A percentile compares a stretch with the other conserved stretches of the same genome.
Evolutionary conservation across 768 basidiomycete species (phyloP).

Genomic region (Lactarius deliciosus): DNA sequence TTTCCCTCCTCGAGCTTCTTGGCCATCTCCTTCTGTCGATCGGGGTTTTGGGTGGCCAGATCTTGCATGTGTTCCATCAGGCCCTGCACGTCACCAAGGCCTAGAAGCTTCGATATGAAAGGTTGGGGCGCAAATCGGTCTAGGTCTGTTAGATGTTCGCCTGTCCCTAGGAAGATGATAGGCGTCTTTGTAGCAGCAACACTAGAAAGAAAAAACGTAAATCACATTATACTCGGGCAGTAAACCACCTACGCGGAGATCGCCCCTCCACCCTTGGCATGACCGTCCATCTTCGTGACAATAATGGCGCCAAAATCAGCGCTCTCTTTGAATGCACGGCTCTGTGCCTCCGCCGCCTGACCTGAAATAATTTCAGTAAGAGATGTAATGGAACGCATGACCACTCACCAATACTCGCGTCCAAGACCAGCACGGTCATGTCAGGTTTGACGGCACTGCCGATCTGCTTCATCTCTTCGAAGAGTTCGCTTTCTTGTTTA

Average conservation of each 20-base stretch:
- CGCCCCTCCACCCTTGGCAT: slow-evolving; percentile 98
- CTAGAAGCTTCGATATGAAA: slow-evolving; percentile 94
- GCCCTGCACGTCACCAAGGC: slow-evolving; percentile 95
- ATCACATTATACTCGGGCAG: background rate
- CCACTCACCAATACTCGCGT: slow-evolving; percentile 87
- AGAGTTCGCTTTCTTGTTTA: slow-evolving; percentile 94
- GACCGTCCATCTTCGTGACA: slow-evolving; percentile 99
- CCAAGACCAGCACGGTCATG: slow-evolving; percentile 93
- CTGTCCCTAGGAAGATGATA: slow-evolving; percentile 97
- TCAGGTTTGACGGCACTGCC: slow-evolving; percentile 90
- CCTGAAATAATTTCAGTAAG: slow-evolving; percentile 42
- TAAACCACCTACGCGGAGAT: slow-evolving; percentile 87
- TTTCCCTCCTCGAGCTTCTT: slow-evolving; percentile 98
- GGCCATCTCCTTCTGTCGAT: slow-evolving; percentile 96
- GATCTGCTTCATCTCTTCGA: slow-evolving; percentile 98
- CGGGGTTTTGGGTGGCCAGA: slow-evolving; percentile 87
- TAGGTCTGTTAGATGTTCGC: slow-evolving; percentile 96
- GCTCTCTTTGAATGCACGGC: slow-evolving; percentile 95
- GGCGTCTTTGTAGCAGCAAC: slow-evolving; percentile 99
- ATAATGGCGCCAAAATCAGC: slow-evolving; percentile 98
- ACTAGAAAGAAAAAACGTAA: slow-evolving; percentile 43
- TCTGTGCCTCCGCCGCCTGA: slow-evolving; percentile 97
- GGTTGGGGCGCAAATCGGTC: slow-evolving; percentile 95
- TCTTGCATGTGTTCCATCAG: slow-evolving; percentile 99
- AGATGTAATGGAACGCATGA: background rate